phyloP scores from a whole-genome alignment of 2,329 filamentous ascomycete species.

The Talaromyces rugulosus region DNA sequence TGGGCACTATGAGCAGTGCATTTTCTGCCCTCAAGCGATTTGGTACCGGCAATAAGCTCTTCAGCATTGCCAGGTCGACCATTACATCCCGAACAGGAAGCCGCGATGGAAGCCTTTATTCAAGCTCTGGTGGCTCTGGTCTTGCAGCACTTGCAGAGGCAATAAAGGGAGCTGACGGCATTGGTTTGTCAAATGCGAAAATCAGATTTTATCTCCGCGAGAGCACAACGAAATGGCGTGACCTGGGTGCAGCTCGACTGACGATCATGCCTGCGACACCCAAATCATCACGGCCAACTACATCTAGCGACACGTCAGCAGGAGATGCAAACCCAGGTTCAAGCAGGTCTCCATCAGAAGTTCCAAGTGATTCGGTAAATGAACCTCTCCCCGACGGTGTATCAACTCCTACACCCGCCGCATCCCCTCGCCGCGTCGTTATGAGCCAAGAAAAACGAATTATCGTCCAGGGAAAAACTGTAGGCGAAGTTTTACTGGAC shows the following conservation, averaged over 20 bases:
- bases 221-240: slow-evolving; percentile 75
- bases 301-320: slow-evolving; percentile 44
- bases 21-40: slow-evolving; percentile 75
- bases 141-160: slow-evolving; percentile 48
- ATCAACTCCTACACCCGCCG: slow-evolving; percentile 17
- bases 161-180: slow-evolving; percentile 55
- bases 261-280: slow-evolving; percentile 65
- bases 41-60: slow-evolving; percentile 66
- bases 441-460: slow-evolving; percentile 75
- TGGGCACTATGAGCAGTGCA: slow-evolving; percentile 71
- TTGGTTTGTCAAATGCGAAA: slow-evolving; percentile 67
- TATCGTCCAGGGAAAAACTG: slow-evolving; percentile 68
- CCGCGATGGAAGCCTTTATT: slow-evolving; percentile 58
- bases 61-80: slow-evolving; percentile 78
- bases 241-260: slow-evolving; percentile 78
- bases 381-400: slow-evolving; percentile 8
- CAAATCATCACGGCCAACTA: slow-evolving; percentile 27
- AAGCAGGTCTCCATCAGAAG: slow-evolving; percentile 29
- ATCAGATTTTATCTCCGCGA: slow-evolving; percentile 82
- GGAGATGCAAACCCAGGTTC: background rate
- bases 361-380: slow-evolving; percentile 18
- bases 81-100: slow-evolving; percentile 55
- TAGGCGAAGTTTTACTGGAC: slow-evolving; percentile 67
- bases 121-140: slow-evolving; percentile 47
- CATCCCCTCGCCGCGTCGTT: slow-evolving; percentile 47